Evolutionary conservation across 2,329 filamentous ascomycete genomes (phyloP), one percentile per base, ranked within the genome.

Genomic region (Pestalotiopsis fici): DNA sequence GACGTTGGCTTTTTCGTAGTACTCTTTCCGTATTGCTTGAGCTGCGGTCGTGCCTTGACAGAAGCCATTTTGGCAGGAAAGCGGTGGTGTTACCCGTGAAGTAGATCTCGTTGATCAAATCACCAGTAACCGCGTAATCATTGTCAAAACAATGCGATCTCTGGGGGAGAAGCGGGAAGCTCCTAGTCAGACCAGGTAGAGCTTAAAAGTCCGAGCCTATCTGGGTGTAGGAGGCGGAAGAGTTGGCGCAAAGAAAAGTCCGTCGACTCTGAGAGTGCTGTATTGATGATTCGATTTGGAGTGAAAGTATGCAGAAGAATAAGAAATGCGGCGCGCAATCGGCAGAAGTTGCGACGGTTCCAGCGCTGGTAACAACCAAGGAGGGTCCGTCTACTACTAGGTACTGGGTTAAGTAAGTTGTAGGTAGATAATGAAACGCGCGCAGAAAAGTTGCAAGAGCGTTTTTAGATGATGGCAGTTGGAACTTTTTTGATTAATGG

Each of bases 21-120:
- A 23, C 67, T 65, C 65, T 75, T 78, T 56, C 74, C 76, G 68
- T 78, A 78, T 21, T 31, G 28, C 57, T 60, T 60, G 71, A 73
- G 75, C 66, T 72, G 74, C 71, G 71, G 69, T 37, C 31, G 54
- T 65, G 70, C 71, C 67, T 72, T 70, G 27, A 71, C 66, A 27
- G 62, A 69, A 9, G 70, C 71, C 75, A 78, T 78, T 28, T 27
- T 68, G 21, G 23, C 62, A 69, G 31, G 31, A 35, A 35, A 11
- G 31, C 31, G 31, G n/a, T 54, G 28, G 27, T 50, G 3, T 50
- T 50, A 35, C 15, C n/a, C n/a, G 18, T 31, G 18, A 23, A 5
- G 37, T 11, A 37, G 37, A 63, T 37, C n/a, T 25, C 28, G 35
- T 50, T 47, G 60, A 18, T 63, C 60, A 63, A 21, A 35, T 37